Evolutionary conservation across 345 rosid species (phyloP), one percentile per base, ranked within the genome.

Genomic region (Capsella bursapastoris): DNA sequence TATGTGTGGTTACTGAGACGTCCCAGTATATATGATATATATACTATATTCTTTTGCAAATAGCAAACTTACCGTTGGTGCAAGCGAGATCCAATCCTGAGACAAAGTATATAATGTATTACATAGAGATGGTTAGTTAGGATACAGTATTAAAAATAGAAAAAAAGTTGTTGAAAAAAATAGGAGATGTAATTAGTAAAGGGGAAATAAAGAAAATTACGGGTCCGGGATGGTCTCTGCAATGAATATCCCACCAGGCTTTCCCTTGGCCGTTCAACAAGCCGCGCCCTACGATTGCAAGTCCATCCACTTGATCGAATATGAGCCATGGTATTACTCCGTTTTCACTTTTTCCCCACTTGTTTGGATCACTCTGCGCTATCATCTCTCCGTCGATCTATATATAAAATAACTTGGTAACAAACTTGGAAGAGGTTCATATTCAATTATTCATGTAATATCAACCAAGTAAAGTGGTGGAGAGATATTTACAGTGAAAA

Each of bases 211-310:
- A 29, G 3, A 18, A 29, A 15, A 11, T 58, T 64, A 75, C 73
- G 7, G 61, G 68, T 14, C 73, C 56, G 13, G 79, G 68, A 40
- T 75, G 68, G 63, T 75, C 52, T 75, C 79, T 50, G 51, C 79
- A 75, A 51, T 75, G 79, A 68, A 67, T 65, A 38, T 78, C 34
- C 88, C 87, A 84, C 87, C 82, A 84, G 6, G 12, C 13, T 7
- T 45, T 16, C 28, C 87, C 88, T 34, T 68, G 83, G 7, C 84
- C 88, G 10, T 85, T 77, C 22, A 85, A 64, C 13, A 8, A n/a
- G n/a, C 88, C 83, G 1, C 61, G 38, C 16, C 81, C 85, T 3
- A 44, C 18, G 28, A 84, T n/a, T 15, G 14, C 52, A 58, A 82
- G 73, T 45, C 81, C 78, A 2, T 16, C 38, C 12, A 84, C 72